Evolutionary conservation across 23 red algal species (phyloP).

Genomic region (Chondrus crispus): DNA sequence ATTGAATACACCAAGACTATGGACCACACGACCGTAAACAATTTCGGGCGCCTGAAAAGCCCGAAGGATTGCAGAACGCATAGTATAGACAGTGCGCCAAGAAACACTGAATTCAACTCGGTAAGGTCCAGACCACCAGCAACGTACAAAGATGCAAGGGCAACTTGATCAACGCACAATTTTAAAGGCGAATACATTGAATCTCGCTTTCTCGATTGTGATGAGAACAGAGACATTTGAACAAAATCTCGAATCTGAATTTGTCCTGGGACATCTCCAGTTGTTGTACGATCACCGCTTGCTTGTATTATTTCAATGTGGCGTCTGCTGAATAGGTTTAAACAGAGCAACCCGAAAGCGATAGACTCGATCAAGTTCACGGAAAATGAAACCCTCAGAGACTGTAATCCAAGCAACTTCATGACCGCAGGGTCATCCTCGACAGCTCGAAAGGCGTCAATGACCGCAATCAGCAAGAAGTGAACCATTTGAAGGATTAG

Average conservation of each 20-base stretch:
- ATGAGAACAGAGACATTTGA: slow-evolving; percentile 13
- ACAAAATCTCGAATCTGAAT: background rate
- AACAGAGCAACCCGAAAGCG: background rate
- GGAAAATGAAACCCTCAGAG: background rate
- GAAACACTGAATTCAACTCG: slow-evolving; percentile 11
- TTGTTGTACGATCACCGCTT: background rate
- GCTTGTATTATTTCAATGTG: background rate
- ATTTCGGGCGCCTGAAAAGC: background rate
- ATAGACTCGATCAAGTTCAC: slow-evolving; percentile 15
- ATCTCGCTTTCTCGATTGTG: background rate
- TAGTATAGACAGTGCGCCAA: slow-evolving; percentile 5
- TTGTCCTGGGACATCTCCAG: background rate
- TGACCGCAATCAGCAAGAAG: background rate
- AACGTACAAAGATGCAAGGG: slow-evolving; percentile 29
- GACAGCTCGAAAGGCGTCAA: background rate
- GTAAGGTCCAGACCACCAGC: background rate
- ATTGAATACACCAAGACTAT: slow-evolving; percentile 13
- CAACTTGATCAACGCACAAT: slow-evolving; percentile 30
- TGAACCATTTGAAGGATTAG: slow-evolving; percentile 2
- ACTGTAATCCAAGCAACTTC: background rate
- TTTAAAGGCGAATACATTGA: slow-evolving; percentile 11
- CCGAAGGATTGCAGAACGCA: background rate
- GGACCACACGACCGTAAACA: background rate
- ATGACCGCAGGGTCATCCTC: background rate
- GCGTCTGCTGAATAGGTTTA: background rate